A percentile compares a stretch with the other conserved stretches of the same genome.
Conservation (phyloP, 441 rosid genomes). For the Populus tomentosa region DNA sequence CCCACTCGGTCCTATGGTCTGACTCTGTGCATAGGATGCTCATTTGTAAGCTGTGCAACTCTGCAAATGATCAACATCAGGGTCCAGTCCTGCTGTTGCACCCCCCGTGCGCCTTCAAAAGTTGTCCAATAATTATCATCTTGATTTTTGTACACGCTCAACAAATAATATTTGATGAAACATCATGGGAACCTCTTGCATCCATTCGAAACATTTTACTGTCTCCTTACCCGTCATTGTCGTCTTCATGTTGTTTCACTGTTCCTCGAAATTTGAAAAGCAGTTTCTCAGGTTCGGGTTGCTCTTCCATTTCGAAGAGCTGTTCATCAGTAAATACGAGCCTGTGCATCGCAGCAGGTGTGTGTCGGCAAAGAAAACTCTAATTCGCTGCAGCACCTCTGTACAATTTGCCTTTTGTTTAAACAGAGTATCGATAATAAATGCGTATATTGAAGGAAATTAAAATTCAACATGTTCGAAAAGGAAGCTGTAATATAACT, state of each 20-base stretch:
- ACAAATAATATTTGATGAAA: neutral
- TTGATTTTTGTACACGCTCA: neutral
- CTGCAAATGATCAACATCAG: constrained; percentile 14
- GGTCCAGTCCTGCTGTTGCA: constrained; percentile 23
- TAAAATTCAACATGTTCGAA: too few relatives aligned
- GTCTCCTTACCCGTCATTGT: neutral
- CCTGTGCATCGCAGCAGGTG: neutral
- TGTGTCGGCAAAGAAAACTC: neutral
- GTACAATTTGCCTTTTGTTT: neutral
- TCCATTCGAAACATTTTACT: neutral
- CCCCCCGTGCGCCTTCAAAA: constrained; percentile 34
- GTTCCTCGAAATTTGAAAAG: neutral
- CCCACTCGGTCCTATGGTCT: constrained; percentile 29
- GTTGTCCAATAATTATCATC: constrained; percentile 16
- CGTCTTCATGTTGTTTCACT: neutral
- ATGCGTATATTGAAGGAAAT: neutral
- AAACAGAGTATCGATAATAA: too few relatives aligned
- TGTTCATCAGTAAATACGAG: neutral
- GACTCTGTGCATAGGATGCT: constrained; percentile 23
- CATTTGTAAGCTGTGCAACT: neutral
- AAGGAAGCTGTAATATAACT: too few relatives aligned
- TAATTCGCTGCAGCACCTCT: neutral
- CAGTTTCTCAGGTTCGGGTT: neutral
- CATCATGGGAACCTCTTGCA: neutral
- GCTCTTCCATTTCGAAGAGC: too few relatives aligned